Evolutionary conservation across 805 yeast genomes (phyloP), one percentile per base, ranked within the genome.

Genomic region (Vanderwaltozyma tropicalis): DNA sequence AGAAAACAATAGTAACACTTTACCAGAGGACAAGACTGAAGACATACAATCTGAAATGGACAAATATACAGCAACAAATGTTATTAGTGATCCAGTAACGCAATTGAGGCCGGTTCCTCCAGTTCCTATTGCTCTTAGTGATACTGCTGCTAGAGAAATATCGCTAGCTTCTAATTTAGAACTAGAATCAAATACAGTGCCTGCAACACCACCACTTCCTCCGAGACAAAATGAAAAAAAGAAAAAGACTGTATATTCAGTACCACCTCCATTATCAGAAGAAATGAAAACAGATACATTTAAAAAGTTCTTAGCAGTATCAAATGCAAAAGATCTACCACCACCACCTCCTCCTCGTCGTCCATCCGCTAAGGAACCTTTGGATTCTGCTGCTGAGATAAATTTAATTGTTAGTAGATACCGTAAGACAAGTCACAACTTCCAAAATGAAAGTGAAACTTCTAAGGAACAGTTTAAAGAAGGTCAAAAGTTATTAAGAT

Each of bases 331-430:
- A 19, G 35, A 36, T 27, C 40, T 39, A 26, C 53, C 41, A 33
- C 42, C 34, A 34, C n/a, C 26, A 6, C 47, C 41, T 17, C 52
- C 41, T 7, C 46, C 44, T 28, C 28, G 43, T 38, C 2, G 11
- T 22, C 15, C 24, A 6, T 9, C 29, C 1, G 9, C 10, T 46
- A 52, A 12, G 59, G 41, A 20, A 36, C 30, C 39, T 5, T 24
- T 48, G 5, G 47, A 47, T 17, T 43, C 56, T 28, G 54, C 49
- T 41, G 66, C 70, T 28, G 71, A 72, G 40, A 69, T 75, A 44
- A 81, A 74, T 52, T 64, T 85, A 43, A 64, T 84, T 27, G 68
- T 76, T 33, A 69, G 76, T 34, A 70, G 85, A 43, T 70, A 71
- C 35, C 69, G 71, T 44, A 77, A 74, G 34, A 73, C 80, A 34